Evolutionary conservation across 768 basidiomycete genomes (phyloP).

Genomic region (Lanmaoa rubissima): DNA sequence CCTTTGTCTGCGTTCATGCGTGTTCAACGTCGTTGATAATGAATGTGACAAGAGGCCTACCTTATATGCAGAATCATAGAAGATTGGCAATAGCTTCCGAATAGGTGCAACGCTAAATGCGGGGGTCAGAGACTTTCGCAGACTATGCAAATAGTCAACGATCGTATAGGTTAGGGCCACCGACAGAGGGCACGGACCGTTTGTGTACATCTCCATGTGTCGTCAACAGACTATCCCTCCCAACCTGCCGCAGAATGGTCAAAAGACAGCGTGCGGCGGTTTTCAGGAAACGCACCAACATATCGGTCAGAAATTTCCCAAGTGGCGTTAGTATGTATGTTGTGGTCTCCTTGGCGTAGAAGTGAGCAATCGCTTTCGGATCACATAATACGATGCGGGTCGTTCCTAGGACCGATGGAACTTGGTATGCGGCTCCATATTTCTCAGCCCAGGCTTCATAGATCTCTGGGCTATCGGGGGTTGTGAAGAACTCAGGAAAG

Average conservation of each 20-base stretch:
- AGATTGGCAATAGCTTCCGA: conserved; percentile 34
- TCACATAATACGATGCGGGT: conserved; percentile 41
- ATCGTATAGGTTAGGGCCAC: background rate
- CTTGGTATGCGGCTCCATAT: conserved; percentile 45
- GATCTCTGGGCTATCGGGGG: conserved; percentile 33
- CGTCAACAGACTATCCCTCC: conserved; percentile 13
- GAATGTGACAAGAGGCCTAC: conserved; percentile 16
- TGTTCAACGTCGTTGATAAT: background rate
- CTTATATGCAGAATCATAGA: conserved; percentile 41
- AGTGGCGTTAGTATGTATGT: conserved; percentile 29
- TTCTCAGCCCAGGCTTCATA: conserved; percentile 47
- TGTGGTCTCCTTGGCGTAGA: conserved; percentile 52
- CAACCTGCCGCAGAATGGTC: conserved; percentile 6
- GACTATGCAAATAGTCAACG: conserved; percentile 12
- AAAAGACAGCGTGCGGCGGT: background rate
- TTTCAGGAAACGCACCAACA: conserved; percentile 19
- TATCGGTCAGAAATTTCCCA: conserved; percentile 28
- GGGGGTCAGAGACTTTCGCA: conserved; percentile 38
- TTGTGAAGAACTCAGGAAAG: conserved; percentile 27
- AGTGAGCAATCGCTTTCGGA: conserved; percentile 50
- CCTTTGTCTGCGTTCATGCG: conserved; percentile 24
- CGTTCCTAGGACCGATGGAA: conserved; percentile 42
- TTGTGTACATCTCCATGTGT: conserved; percentile 19
- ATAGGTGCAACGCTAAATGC: conserved; percentile 41
- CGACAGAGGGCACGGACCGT: conserved; percentile 1